Base-by-base conservation (phyloP, 176 grass and related monocot species). In the Themeda triandra region DNA sequence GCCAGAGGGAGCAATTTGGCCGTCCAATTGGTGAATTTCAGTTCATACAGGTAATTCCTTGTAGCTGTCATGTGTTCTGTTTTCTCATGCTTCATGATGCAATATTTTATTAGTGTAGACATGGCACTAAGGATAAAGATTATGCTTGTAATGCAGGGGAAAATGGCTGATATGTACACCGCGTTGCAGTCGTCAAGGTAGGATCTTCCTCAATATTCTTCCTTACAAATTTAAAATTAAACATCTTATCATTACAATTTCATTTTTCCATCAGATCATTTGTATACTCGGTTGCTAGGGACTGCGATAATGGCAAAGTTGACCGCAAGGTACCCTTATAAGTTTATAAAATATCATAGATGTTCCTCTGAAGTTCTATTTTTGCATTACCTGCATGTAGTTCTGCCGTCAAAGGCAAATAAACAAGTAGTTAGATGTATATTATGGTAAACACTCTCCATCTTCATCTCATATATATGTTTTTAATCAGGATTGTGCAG, bases 131-230 rank as follows among this genome's bases (percentile, higher is more conserved):
- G 6, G 23, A 53, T 88, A 84, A 66, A 14, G 1, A 37, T 45
- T 74, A 9, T 66, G 70, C 27, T 83, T 87, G 28, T 36, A 46
- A 83, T 86, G 67, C 83, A 95, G 93, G 93, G 96, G 36, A 95
- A 98, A 80, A 83, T 98, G 85, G 93, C 96, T 66, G 96, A 98
- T 66, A 98, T 98, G 89, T 98, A 98, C 80, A 98, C 96, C 41
- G 90, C 96, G 39, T 88, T 98, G 86, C 96, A 98, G 69, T 92
- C 96, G 32, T 98, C 96, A 48, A 98, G 96, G 96, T 98, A 84
- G 66, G 56, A 37, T 36, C 58, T 31, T 63, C 8, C 45, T 75
- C 31, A 56, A 73, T 25, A 19, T 19, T 83, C 85, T 23, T 83
- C 11, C 75, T 33, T 66, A 63, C 71, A 64, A 33, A 69, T 81